phyloP scores from a whole-genome alignment of 208 protist species.

The Leishmania turanica region DNA sequence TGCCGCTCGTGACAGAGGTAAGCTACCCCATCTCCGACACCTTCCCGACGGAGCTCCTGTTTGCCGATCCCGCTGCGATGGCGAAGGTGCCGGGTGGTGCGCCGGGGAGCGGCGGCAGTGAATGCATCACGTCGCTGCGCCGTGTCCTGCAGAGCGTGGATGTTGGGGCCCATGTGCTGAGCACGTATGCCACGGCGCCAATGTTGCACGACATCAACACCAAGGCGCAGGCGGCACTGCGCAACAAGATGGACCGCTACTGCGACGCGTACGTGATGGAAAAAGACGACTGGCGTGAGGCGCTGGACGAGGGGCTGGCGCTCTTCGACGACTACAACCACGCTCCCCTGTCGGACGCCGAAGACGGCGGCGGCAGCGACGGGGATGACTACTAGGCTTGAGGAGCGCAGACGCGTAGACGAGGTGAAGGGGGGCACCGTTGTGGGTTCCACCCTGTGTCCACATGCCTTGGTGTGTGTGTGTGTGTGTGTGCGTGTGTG shows the following conservation, averaged over 20 bases:
- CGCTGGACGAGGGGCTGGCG: constrained; percentile 58
- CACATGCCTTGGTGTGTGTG: background rate
- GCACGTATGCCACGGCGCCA: constrained; percentile 64
- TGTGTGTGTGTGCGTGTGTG: background rate
- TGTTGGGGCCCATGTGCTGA: constrained; percentile 66
- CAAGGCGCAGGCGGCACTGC: constrained; percentile 45
- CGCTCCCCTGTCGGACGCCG: constrained; percentile 36
- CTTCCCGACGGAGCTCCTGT: constrained; percentile 63
- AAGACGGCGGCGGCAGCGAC: constrained; percentile 27
- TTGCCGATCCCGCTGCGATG: constrained; percentile 26
- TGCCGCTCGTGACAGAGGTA: constrained; percentile 58
- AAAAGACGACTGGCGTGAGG: constrained; percentile 77
- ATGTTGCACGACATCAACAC: constrained; percentile 51
- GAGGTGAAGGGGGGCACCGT: background rate
- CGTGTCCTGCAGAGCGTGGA: constrained; percentile 35
- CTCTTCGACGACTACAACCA: constrained; percentile 83
- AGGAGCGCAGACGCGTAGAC: background rate
- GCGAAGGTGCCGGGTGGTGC: background rate
- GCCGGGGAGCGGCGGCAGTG: background rate
- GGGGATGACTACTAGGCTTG: constrained; percentile 18
- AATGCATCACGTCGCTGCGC: constrained; percentile 8
- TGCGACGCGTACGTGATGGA: constrained; percentile 62
- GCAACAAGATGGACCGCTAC: constrained; percentile 44
- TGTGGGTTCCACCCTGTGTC: background rate
- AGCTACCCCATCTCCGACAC: constrained; percentile 72